Evolutionary conservation across 192 early-diverging fungal genomes (phyloP), one percentile per base, ranked within the genome.

Genomic region (Backusella macrospora): DNA sequence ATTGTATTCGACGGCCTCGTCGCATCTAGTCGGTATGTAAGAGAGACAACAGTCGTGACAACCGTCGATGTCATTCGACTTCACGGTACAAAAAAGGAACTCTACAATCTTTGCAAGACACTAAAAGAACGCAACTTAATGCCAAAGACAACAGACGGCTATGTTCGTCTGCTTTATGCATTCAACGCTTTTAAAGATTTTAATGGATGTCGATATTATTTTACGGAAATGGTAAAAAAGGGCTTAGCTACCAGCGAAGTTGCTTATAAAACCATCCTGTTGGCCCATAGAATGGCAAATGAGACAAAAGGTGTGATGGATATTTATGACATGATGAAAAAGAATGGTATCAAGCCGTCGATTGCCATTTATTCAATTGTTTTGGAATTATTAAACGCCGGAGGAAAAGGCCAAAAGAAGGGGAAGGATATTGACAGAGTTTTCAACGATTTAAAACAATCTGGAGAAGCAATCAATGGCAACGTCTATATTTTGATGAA

Each of bases 231-330:
- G 80, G 9, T 42, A 40, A 73, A 72, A 46, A 47, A 12, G n/a
- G 47, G 38, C 3, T 40, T 59, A 6, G 4, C 29, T 18, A 73
- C 52, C 18, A 59, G 69, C 16, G 68, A 55, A 1, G 23, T 62
- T 21, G 48, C 67, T 26, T 84, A 80, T 44, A 75, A 76, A 49
- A 15, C 49, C 3, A 78, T 84, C 76, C 68, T 83, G 6, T 23
- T 29, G 13, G 67, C 63, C n/a, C 52, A 65, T 42, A 37, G 21
- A 29, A 69, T 65, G 10, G 14, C 46, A 4, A 48, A 78, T 0
- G 43, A 59, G 6, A n/a, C 47, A 3, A 43, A 52, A 4, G n/a
- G 64, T 34, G 71, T 68, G 2, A 12, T 73, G 8, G 59, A 71
- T 7, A n/a, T 82, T 5, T 80, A 75, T 37, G 1, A 64, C 1